Evolutionary conservation across 352 stramenopile species (phyloP), one percentile per base, ranked within the genome.

Genomic region (Bremia lactucae): DNA sequence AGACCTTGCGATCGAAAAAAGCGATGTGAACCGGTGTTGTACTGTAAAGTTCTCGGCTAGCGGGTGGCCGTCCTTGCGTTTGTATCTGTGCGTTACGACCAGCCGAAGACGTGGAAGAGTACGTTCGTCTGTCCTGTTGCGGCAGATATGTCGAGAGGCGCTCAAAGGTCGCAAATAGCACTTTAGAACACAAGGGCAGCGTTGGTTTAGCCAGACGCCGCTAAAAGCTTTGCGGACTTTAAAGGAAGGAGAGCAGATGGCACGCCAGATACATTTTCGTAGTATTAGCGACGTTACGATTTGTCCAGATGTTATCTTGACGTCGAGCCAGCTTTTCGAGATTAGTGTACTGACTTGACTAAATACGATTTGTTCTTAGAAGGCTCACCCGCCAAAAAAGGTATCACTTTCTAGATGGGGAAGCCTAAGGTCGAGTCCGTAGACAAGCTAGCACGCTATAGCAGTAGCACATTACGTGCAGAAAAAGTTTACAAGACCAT

Each of bases 401-500:
- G 26, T 24, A 31, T 19, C 31, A 18, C n/a, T 11, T 28, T 21
- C 62, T 87, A 47, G 61, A 84, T 40, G 58, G n/a, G n/a, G n/a
- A n/a, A n/a, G n/a, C n/a, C n/a, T n/a, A n/a, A n/a, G n/a, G n/a
- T n/a, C n/a, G n/a, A n/a, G n/a, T n/a, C n/a, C n/a, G n/a, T 86
- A 29, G 73, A 80, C 42, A 88, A 88, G 60, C 74, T 87, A 24
- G 65, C 67, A 18, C 59, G 62, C 34, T 87, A 72, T 59, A 77
- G 56, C 46, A 62, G 72, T 58, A 56, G 43, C 44, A 83, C 69
- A 38, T 55, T 74, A 53, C 59, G 62, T 45, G 67, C 75, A 14
- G 78, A 91, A 63, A 91, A 91, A 59, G 65, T 87, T 46, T 81
- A 79, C 65, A 91, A 91, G 59, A 84, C 73, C 36, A 74, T 91